Conservation (phyloP, 139 green algal species). For the Picochlorum sp. region DNA sequence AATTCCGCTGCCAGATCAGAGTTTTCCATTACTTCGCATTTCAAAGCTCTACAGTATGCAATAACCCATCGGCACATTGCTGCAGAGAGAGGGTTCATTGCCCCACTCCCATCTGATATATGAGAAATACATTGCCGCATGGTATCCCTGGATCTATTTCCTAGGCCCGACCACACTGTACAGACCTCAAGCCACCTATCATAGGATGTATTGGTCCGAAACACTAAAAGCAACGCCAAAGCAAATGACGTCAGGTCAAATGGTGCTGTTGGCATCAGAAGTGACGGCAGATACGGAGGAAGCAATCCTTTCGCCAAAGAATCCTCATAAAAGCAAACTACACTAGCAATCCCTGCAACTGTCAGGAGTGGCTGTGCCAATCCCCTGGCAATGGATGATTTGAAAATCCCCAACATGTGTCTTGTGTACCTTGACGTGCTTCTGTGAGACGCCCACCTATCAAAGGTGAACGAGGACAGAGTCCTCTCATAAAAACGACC, state of each 20-base stretch:
- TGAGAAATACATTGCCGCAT: slow-evolving; percentile 32
- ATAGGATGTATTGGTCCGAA: slow-evolving; percentile 44
- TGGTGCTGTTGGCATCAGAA: slow-evolving; percentile 21
- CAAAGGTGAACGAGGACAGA: slow-evolving; percentile 20
- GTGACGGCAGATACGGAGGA: slow-evolving; percentile 10
- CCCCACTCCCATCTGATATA: slow-evolving; percentile 4
- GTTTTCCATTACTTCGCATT: slow-evolving; percentile 13
- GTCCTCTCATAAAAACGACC: neutral
- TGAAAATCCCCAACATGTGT: slow-evolving; percentile 30
- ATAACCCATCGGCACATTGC: slow-evolving; percentile 33
- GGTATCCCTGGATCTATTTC: slow-evolving; percentile 30
- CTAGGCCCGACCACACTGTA: slow-evolving; percentile 31
- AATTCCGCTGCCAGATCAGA: slow-evolving; percentile 1
- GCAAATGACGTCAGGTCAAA: slow-evolving; percentile 38
- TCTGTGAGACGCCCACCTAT: slow-evolving; percentile 27
- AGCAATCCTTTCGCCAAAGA: neutral
- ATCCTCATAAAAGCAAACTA: slow-evolving; percentile 12
- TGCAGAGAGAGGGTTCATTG: neutral
- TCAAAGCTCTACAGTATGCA: slow-evolving; percentile 22
- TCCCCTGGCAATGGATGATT: slow-evolving; percentile 17
- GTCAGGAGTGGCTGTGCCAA: slow-evolving; percentile 19
- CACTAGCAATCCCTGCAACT: slow-evolving; percentile 15
- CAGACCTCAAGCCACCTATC: slow-evolving; percentile 44
- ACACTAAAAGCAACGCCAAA: slow-evolving; percentile 45
- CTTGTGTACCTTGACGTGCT: slow-evolving; percentile 18